Conservation (phyloP, 352 stramenopile species). For the Globisporangium parvum region DNA sequence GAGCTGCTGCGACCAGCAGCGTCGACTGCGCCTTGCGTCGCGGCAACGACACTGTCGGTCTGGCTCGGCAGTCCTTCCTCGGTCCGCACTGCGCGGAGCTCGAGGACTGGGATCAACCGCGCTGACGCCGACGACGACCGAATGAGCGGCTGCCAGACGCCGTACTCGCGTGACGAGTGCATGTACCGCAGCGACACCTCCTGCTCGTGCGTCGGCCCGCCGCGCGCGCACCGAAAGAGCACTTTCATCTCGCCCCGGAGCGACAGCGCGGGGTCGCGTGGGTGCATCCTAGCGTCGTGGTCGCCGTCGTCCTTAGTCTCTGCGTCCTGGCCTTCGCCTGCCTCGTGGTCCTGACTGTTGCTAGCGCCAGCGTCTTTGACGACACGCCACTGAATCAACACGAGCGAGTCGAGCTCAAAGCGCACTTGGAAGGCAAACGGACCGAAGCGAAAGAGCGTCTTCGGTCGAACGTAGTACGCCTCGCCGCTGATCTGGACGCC, state of each 20-base stretch:
- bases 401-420: slow-evolving; percentile 16
- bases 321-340: not conserved
- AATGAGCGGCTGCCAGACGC: slow-evolving; percentile 15
- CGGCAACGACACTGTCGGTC: slow-evolving; percentile 2
- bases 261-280: slow-evolving; percentile 8
- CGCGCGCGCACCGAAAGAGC: slow-evolving; percentile 4
- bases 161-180: slow-evolving; percentile 3
- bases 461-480: slow-evolving; percentile 17
- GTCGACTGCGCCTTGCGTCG: not conserved
- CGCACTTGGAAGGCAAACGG: slow-evolving; percentile 27
- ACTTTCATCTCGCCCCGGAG: slow-evolving; percentile 14
- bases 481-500: slow-evolving; percentile 5
- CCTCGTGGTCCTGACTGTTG: not conserved
- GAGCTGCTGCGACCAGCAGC: not conserved
- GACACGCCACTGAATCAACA: slow-evolving; percentile 34
- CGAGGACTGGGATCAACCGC: not conserved
- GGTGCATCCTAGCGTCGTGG: not conserved
- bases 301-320: not conserved
- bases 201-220: slow-evolving; percentile 10
- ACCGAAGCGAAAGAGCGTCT: slow-evolving; percentile 27
- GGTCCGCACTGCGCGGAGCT: not conserved
- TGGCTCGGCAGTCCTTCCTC: slow-evolving; percentile 5
- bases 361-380: slow-evolving; percentile 8
- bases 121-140: slow-evolving; percentile 5
- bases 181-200: slow-evolving; percentile 11